These are phyloP conservation scores for Ophiostoma australiae DNA, from an alignment of 2,329 filamentous ascomycete species.

Conservation along the genomic window DNA sequence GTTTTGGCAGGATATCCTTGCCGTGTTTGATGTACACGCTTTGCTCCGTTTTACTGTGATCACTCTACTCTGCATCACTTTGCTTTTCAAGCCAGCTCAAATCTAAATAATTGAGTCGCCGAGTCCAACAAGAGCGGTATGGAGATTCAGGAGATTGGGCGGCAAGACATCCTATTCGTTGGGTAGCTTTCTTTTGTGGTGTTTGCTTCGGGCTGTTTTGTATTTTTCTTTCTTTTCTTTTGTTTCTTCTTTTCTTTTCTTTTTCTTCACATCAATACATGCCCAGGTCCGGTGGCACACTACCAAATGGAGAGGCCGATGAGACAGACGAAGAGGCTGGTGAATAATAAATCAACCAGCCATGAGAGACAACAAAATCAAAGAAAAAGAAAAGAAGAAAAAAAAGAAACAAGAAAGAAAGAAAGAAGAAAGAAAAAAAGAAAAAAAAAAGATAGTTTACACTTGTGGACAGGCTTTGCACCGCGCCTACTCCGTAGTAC, in stretches of 20 bases:
- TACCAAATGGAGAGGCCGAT: not conserved
- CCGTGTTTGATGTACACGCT: too few species aligned
- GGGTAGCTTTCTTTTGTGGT: not conserved
- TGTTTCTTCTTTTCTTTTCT: not conserved
- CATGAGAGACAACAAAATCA: not conserved
- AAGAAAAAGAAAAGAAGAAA: not conserved
- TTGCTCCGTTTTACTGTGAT: too few species aligned
- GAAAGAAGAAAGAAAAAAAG: not conserved
- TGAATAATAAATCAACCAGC: not conserved
- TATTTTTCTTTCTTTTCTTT: not conserved
- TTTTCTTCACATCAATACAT: not conserved
- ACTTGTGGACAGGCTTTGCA: not conserved
- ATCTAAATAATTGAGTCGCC: too few species aligned
- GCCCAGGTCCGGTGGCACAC: not conserved
- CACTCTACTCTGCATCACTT: too few species aligned
- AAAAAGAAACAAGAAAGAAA: not conserved
- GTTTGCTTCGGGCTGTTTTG: not conserved
- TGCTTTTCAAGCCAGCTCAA: too few species aligned
- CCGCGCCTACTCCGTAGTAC: not conserved
- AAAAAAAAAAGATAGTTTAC: not conserved
- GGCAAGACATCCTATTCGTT: constrained; percentile 3
- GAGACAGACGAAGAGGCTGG: not conserved
- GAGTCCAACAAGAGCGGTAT: not conserved
- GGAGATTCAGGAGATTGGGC: not conserved
- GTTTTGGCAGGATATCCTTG: too few species aligned